Base-by-base conservation (phyloP, 768 basidiomycete species). In the Rhizopogon vesiculosus region DNA sequence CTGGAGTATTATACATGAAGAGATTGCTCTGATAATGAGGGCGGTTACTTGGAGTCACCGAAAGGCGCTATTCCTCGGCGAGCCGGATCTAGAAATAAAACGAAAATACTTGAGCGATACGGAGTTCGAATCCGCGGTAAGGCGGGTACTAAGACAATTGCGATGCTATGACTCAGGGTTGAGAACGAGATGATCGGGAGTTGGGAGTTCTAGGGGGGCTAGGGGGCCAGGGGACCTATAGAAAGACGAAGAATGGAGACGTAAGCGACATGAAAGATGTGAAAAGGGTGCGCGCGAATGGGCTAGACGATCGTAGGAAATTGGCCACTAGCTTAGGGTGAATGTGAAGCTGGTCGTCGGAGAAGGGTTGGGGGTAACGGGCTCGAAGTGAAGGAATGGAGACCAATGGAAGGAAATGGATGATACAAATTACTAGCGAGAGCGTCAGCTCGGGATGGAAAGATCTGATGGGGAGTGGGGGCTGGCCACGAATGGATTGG, bases 251-350 rank as follows among this genome's bases (percentile, higher is more conserved):
- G 19, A 29, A 55, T 44, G 16, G 44, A 54, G 42, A 29, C 3
- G 28, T 42, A 54, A 48, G 61, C 63, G 60, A 61, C 56, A 66
- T 61, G 60, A 66, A 60, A 53, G 28, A 62, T 56, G 61, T 66
- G 59, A 62, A 70, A 67, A 64, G 61, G 62, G 61, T 58, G 56
- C 57, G 69, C 61, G 70, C 68, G 58, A 46, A 56, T 53, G 55
- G 28, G 52, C 31, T 45, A 45, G 54, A 42, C 44, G 52, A 57
- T 45, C 53, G 31, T 45, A 1, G 39, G 16, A 18, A 31, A 39
- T 7, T 10, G n/a, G 16, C 18, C 18, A 38, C 33, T 48, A 48
- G 46, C 18, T 12, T 46, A 46, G 45, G 45, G 31, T 46, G 45
- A 33, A n/a, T 7, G 12, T 33, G 31, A 6, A 19, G 8, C 1